Evolutionary conservation across 768 basidiomycete genomes (phyloP).

Genomic region (Tulasnella sp.): DNA sequence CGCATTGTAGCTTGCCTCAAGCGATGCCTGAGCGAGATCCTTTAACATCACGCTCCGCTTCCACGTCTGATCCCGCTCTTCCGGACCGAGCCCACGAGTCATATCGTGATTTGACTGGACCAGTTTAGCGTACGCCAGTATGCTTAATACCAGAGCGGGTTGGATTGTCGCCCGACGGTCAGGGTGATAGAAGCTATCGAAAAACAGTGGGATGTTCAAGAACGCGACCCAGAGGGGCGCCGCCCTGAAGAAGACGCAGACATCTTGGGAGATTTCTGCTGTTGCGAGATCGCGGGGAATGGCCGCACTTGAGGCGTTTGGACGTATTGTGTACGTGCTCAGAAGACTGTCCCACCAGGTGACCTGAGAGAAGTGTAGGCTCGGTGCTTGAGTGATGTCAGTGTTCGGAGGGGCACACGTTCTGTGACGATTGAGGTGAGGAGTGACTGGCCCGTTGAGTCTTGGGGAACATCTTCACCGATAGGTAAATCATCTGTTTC

Average conservation of each 20-base stretch:
- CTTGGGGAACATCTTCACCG: too few species aligned
- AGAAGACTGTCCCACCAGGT: slow-evolving; percentile 18
- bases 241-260: slow-evolving; percentile 7
- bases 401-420: too few species aligned
- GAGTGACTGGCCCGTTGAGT: too few species aligned
- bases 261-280: not conserved
- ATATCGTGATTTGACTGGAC: slow-evolving; percentile 11
- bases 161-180: slow-evolving; percentile 10
- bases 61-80: slow-evolving; percentile 1
- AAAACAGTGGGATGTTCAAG: slow-evolving; percentile 17
- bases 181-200: slow-evolving; percentile 12
- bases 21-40: slow-evolving; percentile 15
- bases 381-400: slow-evolving; percentile 6
- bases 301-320: not conserved
- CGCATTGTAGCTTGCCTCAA: slow-evolving; percentile 14
- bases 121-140: slow-evolving; percentile 12
- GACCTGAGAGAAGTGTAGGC: slow-evolving; percentile 10
- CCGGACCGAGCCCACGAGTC: not conserved
- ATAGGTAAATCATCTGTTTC: too few species aligned
- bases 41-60: slow-evolving; percentile 1
- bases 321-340: not conserved
- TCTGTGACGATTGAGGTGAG: too few species aligned
- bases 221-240: slow-evolving; percentile 13
- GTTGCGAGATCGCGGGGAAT: not conserved
- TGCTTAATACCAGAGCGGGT: slow-evolving; percentile 10